Conservation (phyloP, 2,329 filamentous ascomycete genomes). For the Xylaria polymorpha region DNA sequence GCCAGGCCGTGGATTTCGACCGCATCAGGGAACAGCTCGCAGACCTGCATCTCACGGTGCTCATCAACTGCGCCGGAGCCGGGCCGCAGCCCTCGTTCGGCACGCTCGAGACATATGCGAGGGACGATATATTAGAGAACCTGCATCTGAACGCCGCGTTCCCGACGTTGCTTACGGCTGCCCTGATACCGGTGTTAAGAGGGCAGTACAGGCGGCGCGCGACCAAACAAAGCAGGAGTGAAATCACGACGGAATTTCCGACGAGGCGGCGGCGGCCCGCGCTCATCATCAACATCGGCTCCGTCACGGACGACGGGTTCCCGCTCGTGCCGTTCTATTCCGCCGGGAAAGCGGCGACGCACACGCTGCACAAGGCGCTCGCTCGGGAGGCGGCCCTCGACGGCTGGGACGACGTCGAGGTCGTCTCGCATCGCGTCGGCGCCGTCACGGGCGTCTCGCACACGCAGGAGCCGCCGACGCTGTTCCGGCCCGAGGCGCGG, state of each 20-base stretch:
- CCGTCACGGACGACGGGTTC: conserved; percentile 39
- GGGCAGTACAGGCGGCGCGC: conserved; percentile 10
- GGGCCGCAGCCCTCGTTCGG: conserved; percentile 48
- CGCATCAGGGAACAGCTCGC: conserved; percentile 40
- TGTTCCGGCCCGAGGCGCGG: conserved; percentile 37
- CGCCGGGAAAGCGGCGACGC: conserved; percentile 38
- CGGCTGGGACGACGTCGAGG: conserved; percentile 31
- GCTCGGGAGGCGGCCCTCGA: conserved; percentile 54
- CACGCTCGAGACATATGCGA: conserved; percentile 49
- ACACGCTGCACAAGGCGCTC: conserved; percentile 36
- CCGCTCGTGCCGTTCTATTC: conserved; percentile 43
- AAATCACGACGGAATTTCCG: not conserved
- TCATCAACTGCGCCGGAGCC: conserved; percentile 66
- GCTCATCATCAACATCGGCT: conserved; percentile 43
- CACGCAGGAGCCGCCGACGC: conserved; percentile 21
- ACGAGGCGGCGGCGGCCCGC: conserved; percentile 21
- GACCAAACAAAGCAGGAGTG: not conserved
- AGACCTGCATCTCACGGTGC: conserved; percentile 57
- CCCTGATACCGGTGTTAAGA: conserved; percentile 40
- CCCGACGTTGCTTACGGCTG: conserved; percentile 37
- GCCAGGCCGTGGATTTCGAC: conserved; percentile 35
- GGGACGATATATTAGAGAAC: conserved; percentile 53
- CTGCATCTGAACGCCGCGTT: conserved; percentile 56
- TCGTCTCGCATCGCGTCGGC: conserved; percentile 39
- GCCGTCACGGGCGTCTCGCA: conserved; percentile 37